Percentiles rank a stretch among this genome's conserved stretches.
These are phyloP conservation scores for Chrysopogon serrulatus DNA, from an alignment of 176 grass and related monocot species.

Conservation along the genomic window DNA sequence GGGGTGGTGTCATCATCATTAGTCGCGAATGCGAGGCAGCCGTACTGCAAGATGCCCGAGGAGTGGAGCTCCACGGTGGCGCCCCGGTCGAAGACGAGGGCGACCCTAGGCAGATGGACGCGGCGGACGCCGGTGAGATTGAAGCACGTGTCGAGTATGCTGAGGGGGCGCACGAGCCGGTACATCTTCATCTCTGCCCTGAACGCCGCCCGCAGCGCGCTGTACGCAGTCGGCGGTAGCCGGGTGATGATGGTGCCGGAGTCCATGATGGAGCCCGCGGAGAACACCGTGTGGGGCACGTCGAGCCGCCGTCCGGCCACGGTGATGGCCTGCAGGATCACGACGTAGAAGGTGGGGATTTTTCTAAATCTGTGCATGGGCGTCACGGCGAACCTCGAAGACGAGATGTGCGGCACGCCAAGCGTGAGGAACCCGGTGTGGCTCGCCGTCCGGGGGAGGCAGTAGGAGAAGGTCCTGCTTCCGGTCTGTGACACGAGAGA, in stretches of 20 bases:
- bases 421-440: neutral
- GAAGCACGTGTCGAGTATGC: conserved; percentile 62
- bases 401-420: neutral
- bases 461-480: neutral
- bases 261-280: conserved; percentile 29
- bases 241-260: conserved; percentile 48
- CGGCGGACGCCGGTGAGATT: conserved; percentile 22
- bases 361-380: neutral
- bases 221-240: conserved; percentile 47
- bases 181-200: conserved; percentile 35
- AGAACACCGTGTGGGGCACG: conserved; percentile 9
- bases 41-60: conserved; percentile 3
- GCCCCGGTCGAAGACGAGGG: conserved; percentile 37
- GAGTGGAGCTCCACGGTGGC: conserved; percentile 26
- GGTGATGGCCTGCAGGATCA: conserved; percentile 22
- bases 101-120: conserved; percentile 15
- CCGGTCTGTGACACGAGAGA: neutral
- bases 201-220: conserved; percentile 32
- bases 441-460: neutral
- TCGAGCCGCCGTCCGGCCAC: conserved; percentile 31
- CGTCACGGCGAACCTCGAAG: neutral
- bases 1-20: neutral
- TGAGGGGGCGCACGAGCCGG: neutral
- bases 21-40: conserved; percentile 52
- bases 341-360: neutral